phyloP scores from a whole-genome alignment of 257 asterid genomes.

The Paulownia fortunei region DNA sequence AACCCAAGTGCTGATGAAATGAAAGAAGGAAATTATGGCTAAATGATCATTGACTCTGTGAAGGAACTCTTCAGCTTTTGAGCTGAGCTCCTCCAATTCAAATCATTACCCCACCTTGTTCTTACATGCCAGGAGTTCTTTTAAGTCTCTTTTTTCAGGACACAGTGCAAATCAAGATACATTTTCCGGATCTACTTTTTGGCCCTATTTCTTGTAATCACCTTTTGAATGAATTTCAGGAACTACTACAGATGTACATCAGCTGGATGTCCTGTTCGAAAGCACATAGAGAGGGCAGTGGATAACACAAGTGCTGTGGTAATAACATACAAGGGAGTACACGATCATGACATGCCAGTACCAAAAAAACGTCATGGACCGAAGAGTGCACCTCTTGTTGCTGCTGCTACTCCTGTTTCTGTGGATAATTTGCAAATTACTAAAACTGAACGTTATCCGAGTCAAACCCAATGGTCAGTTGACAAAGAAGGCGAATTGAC shows the following conservation, averaged over 20 bases:
- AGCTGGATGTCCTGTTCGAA: conserved; percentile 80
- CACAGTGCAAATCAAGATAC: background rate
- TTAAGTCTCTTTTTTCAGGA: background rate
- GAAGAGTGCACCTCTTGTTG: conserved; percentile 26
- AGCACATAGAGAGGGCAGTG: conserved; percentile 70
- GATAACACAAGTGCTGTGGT: conserved; percentile 50
- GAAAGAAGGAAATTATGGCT: too few relatives aligned
- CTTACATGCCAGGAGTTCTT: background rate
- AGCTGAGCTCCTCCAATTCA: background rate
- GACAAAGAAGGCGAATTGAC: conserved; percentile 52
- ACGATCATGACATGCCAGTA: conserved; percentile 76
- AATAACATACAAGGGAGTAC: conserved; percentile 73
- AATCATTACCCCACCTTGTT: background rate
- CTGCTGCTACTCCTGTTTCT: conserved; percentile 46
- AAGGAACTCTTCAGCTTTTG: too few relatives aligned
- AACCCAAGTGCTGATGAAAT: too few relatives aligned
- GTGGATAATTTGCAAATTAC: conserved; percentile 27
- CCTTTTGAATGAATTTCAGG: conserved; percentile 45
- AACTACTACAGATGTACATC: conserved; percentile 84
- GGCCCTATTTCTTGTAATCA: background rate
- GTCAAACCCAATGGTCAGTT: conserved; percentile 54
- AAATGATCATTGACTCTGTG: too few relatives aligned
- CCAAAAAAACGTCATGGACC: conserved; percentile 61
- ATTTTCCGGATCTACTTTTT: background rate
- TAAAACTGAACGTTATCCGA: conserved; percentile 35